Conservation (phyloP, 177 flowering plant genomes). For the Tripterygium wilfordii region DNA sequence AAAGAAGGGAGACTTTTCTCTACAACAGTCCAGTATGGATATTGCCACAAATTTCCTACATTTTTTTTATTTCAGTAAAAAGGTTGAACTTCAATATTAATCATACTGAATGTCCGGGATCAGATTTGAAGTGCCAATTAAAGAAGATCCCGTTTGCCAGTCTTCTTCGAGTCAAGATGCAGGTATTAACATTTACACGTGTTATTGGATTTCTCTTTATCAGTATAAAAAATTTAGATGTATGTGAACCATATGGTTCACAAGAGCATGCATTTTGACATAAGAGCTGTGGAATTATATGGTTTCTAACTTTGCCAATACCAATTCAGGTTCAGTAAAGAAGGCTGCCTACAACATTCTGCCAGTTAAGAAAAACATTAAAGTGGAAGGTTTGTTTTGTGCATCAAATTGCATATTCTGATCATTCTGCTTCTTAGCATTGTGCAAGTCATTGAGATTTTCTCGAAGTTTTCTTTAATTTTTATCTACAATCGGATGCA, state of each 20-base stretch:
- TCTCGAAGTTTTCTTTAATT: no score
- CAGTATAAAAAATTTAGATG: no score
- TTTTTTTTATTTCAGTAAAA: background rate
- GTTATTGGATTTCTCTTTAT: no score
- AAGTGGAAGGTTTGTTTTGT: conserved; percentile 54
- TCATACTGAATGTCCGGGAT: conserved; percentile 15
- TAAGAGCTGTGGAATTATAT: conserved; percentile 30
- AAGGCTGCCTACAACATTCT: conserved; percentile 37
- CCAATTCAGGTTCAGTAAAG: conserved; percentile 40
- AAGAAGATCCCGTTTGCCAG: conserved; percentile 34
- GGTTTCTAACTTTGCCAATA: conserved; percentile 31
- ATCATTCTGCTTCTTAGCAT: background rate
- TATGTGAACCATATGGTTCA: no score
- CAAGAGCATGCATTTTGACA: no score
- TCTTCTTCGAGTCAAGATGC: conserved; percentile 45
- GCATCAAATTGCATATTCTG: background rate
- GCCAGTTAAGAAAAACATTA: conserved; percentile 39
- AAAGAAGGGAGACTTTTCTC: conserved; percentile 40
- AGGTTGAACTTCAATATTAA: background rate
- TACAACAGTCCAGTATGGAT: conserved; percentile 39
- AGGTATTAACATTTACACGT: conserved; percentile 39
- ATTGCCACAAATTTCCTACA: background rate
- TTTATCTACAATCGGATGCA: no score
- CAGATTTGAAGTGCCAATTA: conserved; percentile 57
- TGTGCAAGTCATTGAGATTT: no score